Base-by-base conservation (phyloP, 805 yeast species). In the Pichia thaimueangensis region DNA sequence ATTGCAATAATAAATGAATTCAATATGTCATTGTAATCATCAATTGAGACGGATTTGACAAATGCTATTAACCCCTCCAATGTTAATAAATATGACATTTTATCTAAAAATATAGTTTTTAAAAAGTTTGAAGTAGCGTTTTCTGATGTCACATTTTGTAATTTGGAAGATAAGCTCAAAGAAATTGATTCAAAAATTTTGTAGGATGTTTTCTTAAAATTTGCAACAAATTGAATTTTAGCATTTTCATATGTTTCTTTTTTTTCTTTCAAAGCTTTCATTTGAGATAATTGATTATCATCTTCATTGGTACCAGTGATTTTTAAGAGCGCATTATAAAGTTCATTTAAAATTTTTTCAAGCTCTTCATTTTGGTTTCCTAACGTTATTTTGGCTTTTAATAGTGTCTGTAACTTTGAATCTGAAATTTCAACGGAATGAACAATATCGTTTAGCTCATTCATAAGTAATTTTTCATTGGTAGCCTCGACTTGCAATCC, bases 401-500 rank as follows among this genome's bases (percentile, higher is more conserved):
- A 57, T 24, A 86, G 61, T 19, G 65, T 58, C 8, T 59, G 57
- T 40, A 86, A 62, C 15, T 79, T 80, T 1, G 63, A 62, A 15
- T 75, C 74, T 48, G 80, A 79, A 22, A 87, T 68, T 43, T 80
- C 75, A 8, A 85, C 83, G n/a, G 86, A 82, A 37, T 74, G 73
- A 47, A 88, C 62, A 35, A 88, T 69, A n/a, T 72, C 76, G 30
- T 75, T 74, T 42, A 88, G 69, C 47, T 86, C 88, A 36, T 73
- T 76, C 70, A 80, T 82, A 20, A 88, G 66, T n/a, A 71, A 58
- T 53, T 85, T 86, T 59, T 84, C 85, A 62, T 89, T 89, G 34
- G 86, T 79, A 5, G 91, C 77, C 51, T 80, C 81, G 6, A 89
- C 82, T 61, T 89, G 96, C 15, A 87, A 62, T 37, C 95, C 95